Evolutionary conservation across 2,329 filamentous ascomycete species (phyloP).

Genomic region (Paradendryphiella salina): DNA sequence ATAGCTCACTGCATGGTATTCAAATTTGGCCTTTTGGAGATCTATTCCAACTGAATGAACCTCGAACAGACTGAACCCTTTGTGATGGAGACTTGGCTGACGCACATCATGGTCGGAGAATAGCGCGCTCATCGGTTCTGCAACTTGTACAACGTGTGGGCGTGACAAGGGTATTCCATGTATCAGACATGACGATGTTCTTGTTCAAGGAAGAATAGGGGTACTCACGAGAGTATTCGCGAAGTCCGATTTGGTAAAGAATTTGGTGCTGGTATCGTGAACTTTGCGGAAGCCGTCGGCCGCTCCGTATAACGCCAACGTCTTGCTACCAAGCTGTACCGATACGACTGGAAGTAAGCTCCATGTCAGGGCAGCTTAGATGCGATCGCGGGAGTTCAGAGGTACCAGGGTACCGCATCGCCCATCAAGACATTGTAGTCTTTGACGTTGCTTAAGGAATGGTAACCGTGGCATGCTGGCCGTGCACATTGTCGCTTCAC

Average conservation of each 20-base stretch:
- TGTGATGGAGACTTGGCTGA: conserved; percentile 1
- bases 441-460: background rate
- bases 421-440: background rate
- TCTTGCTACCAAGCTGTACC: conserved; percentile 35
- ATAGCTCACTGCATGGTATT: conserved; percentile 16
- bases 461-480: background rate
- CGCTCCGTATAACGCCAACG: conserved; percentile 38
- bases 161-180: background rate
- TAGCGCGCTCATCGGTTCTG: background rate
- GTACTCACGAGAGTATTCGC: background rate
- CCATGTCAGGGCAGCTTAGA: background rate
- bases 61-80: background rate
- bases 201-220: background rate
- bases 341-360: conserved; percentile 3
- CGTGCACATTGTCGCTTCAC: conserved; percentile 1
- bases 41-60: background rate
- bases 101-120: background rate
- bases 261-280: conserved; percentile 12
- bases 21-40: conserved; percentile 3
- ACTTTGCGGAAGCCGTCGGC: conserved; percentile 35
- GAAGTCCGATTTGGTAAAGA: conserved; percentile 18
- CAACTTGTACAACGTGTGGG: background rate
- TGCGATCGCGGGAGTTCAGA: background rate
- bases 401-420: background rate
- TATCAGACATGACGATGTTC: background rate